These are phyloP conservation scores for Cryphonectria radicalis DNA, from an alignment of 2,329 filamentous ascomycete genomes.

Conservation along the genomic window DNA sequence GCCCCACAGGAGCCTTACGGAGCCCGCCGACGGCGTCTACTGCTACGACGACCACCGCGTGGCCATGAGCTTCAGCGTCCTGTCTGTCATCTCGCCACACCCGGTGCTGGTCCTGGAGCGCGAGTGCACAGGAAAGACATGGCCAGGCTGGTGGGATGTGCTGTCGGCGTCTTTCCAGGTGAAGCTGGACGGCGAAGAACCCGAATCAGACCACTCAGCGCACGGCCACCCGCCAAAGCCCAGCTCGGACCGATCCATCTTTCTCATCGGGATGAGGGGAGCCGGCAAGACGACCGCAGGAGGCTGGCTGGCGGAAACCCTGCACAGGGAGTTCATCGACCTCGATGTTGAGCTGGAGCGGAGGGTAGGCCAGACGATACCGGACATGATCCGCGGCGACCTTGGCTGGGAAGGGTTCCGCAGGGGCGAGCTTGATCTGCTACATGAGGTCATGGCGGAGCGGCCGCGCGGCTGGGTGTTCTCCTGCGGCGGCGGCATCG, in stretches of 20 bases:
- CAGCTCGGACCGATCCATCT: conserved; percentile 67
- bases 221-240: conserved; percentile 38
- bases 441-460: conserved; percentile 75
- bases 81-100: conserved; percentile 72
- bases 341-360: conserved; percentile 86
- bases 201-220: conserved; percentile 36
- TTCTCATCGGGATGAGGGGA: conserved; percentile 96
- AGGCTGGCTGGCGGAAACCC: conserved; percentile 76
- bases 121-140: conserved; percentile 95
- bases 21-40: conserved; percentile 71
- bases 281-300: conserved; percentile 96
- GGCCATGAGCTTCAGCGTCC: conserved; percentile 96
- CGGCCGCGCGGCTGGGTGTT: conserved; percentile 79
- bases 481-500: conserved; percentile 91
- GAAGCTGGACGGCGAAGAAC: conserved; percentile 75
- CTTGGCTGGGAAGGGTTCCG: conserved; percentile 89
- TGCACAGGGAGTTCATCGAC: conserved; percentile 81
- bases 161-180: conserved; percentile 79
- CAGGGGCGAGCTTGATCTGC: conserved; percentile 73
- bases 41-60: conserved; percentile 98
- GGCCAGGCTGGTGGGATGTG: conserved; percentile 98
- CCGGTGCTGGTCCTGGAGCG: conserved; percentile 83
- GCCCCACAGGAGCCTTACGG: conserved; percentile 50
- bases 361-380: conserved; percentile 74
- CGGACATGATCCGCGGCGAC: conserved; percentile 75